phyloP scores from a whole-genome alignment of 2,329 filamentous ascomycete species.

The Coniella vitis region DNA sequence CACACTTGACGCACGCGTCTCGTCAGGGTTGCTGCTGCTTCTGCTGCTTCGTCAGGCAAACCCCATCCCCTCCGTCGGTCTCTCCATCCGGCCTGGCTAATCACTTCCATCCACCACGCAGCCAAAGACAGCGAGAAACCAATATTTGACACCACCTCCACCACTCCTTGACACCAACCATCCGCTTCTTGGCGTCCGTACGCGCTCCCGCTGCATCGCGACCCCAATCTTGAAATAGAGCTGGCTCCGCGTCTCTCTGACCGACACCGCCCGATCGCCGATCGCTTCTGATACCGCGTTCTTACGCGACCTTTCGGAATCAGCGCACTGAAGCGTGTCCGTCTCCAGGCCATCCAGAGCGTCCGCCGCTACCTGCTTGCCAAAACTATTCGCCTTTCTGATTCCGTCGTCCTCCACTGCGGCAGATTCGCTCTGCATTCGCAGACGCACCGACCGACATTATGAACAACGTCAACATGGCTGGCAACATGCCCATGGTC shows the following conservation, averaged over 20 bases:
- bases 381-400: constrained; percentile 7
- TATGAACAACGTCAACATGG: constrained; percentile 64
- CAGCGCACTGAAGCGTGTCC: constrained; percentile 1
- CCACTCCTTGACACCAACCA: not conserved
- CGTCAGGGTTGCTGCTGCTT: too few species aligned
- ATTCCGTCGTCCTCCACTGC: constrained; percentile 12
- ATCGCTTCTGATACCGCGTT: constrained; percentile 7
- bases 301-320: constrained; percentile 3
- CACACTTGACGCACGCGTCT: too few species aligned
- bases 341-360: not conserved
- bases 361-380: not conserved
- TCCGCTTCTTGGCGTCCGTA: not conserved
- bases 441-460: constrained; percentile 20
- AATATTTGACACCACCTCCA: not conserved
- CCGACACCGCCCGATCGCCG: constrained; percentile 8
- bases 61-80: too few species aligned
- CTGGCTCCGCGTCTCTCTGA: constrained; percentile 12
- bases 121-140: not conserved
- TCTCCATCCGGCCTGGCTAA: too few species aligned
- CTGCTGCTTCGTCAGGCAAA: too few species aligned
- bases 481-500: constrained; percentile 58
- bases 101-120: not conserved
- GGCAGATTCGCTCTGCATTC: constrained; percentile 34
- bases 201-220: not conserved
- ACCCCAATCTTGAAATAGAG: constrained; percentile 8